Base-by-base conservation (phyloP, 208 protist species). In the Naegleria lovaniensis region DNA sequence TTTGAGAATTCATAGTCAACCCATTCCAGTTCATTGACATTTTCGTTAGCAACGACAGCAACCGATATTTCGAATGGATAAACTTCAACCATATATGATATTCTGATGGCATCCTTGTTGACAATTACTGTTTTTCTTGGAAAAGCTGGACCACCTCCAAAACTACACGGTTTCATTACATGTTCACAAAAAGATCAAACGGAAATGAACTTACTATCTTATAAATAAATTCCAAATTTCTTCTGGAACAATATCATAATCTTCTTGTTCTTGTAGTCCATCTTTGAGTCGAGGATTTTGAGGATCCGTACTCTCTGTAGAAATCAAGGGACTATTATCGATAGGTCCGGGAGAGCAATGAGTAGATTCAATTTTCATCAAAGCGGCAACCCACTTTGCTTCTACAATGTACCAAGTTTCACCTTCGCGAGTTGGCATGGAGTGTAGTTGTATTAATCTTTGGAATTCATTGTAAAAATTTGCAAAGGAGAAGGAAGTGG, bases 1-100 rank as follows among this genome's bases (percentile, higher is more conserved):
- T 43, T 79, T 16, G 86, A 90, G 40, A 79, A 75, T 51, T 83
- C n/a, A 90, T 29, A 75, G n/a, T 79, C 38, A 52, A 79, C 13
- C 9, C 13, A 79, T 6, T 41, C 86, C 5, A 51, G 29, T 39
- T 16, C 5, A 22, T 38, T 58, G 19, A 25, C 7, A n/a, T 39
- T 40, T 19, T 25, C 13, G 13, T 48, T 16, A 41, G n/a, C 25
- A 58, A n/a, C 5, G 40, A 79, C 5, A 41, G n/a, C 39, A 90
- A 39, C 13, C 22, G 13, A 25, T 7, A 83, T 51, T 43, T 43
- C 36, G 22, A 6, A 55, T n/a, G 55, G 86, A 43, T 25, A 22
- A n/a, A 90, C 9, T 55, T 79, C 55, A 6, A 90, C 86, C 22
- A 2, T 90, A 29, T 41, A 39, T 39, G 13, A 7, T 22, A 7